Percentiles rank a stretch among this genome's conserved stretches.
phyloP scores from a whole-genome alignment of 805 yeast species.

The Kazachstania bromeliacearum region DNA sequence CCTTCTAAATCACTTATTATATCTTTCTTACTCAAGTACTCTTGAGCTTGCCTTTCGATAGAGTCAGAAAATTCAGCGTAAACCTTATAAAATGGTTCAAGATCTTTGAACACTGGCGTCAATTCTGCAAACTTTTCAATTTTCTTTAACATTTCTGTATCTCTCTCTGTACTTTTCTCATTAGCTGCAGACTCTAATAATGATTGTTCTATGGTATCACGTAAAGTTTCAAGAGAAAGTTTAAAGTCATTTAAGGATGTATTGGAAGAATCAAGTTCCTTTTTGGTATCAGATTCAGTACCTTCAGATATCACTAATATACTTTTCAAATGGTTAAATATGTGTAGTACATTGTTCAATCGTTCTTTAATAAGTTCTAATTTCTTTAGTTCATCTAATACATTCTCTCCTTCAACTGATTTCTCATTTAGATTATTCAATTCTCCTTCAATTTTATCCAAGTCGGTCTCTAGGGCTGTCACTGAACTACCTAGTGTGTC shows the following conservation, averaged over 20 bases:
- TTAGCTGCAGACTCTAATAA: constrained; percentile 27
- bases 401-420: constrained; percentile 12
- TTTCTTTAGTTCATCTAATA: constrained; percentile 32
- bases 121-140: constrained; percentile 41
- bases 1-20: constrained; percentile 12
- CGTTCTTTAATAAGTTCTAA: constrained; percentile 39
- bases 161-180: constrained; percentile 17
- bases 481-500: constrained; percentile 53
- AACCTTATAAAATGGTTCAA: constrained; percentile 40
- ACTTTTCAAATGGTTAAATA: constrained; percentile 38
- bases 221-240: constrained; percentile 36
- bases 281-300: neutral
- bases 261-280: constrained; percentile 9
- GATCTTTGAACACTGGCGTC: constrained; percentile 43
- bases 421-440: constrained; percentile 18
- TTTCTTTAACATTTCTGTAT: constrained; percentile 33
- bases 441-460: constrained; percentile 27
- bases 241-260: constrained; percentile 28
- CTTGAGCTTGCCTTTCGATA: constrained; percentile 31
- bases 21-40: constrained; percentile 26
- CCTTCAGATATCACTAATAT: constrained; percentile 28
- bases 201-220: constrained; percentile 37
- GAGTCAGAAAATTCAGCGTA: constrained; percentile 42
- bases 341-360: constrained; percentile 36
- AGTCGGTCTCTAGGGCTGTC: constrained; percentile 43